Base-by-base conservation (phyloP, 306 rosid genomes). In the Coriaria nepalensis region DNA sequence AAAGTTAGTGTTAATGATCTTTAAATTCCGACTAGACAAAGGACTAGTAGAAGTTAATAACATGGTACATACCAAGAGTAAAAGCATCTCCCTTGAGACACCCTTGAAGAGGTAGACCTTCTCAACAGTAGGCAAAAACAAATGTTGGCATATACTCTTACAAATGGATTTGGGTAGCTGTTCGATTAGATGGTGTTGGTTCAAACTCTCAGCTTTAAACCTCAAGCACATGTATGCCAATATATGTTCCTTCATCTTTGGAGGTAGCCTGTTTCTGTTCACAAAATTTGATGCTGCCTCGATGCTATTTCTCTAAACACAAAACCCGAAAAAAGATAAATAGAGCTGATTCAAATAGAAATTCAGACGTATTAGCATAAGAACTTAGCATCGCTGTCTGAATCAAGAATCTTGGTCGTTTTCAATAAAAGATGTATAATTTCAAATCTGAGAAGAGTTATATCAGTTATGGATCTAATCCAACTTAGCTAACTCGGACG, bases 211-310 rank as follows among this genome's bases (percentile, higher is more conserved):
- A 6, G 95, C 97, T 75, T 81, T 90, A 49, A 78, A 90, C 68
- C 93, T 78, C 61, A 84, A 69, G 43, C 93, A 90, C 93, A 90
- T 90, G 36, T 84, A 90, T n/a, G 87, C 93, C 52, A 84, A 36
- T 42, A 90, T 90, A 48, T 90, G 95, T 41, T 71, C 74, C 56
- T 51, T 90, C 33, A 90, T 54, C 77, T 77, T 71, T 3, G 72
- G 64, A 46, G 97, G 95, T 63, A 90, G 51, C 20, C 65, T 70
- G 48, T 90, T 90, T 50, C 94, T 81, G 59, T 72, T 47, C 51
- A 77, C 95, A 49, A 84, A 90, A 60, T 73, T 79, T 33, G 97
- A 84, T 36, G 95, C 97, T 45, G 88, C 70, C 73, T 84, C 92
- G 57, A 90, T 60, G 76, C 86, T 78, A 53, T 81, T 77, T 68